Evolutionary conservation across 2,329 filamentous ascomycete species (phyloP).

Genomic region (Penicillium sp.): DNA sequence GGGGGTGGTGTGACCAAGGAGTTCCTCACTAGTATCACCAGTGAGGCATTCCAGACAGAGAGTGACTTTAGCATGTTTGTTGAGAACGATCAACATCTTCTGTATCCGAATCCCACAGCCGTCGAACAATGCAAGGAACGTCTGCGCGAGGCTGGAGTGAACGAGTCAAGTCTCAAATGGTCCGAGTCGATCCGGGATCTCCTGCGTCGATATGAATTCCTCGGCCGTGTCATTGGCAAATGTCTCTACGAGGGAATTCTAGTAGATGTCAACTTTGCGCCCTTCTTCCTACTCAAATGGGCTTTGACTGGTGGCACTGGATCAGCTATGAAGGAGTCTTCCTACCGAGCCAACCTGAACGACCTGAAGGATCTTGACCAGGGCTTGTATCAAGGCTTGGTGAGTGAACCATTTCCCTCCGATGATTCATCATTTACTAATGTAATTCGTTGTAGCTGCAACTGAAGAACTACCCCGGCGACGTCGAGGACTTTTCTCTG

Average conservation of each 20-base stretch:
- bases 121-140: conserved; percentile 68
- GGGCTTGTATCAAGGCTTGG: conserved; percentile 82
- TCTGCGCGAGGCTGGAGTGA: conserved; percentile 55
- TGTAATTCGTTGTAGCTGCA: conserved; percentile 44
- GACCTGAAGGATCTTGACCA: conserved; percentile 92
- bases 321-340: conserved; percentile 65
- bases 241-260: conserved; percentile 97
- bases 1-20: conserved; percentile 97
- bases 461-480: conserved; percentile 81
- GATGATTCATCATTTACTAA: not conserved
- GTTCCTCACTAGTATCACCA: conserved; percentile 85
- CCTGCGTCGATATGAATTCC: conserved; percentile 79
- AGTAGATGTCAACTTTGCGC: conserved; percentile 87
- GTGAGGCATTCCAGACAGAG: conserved; percentile 73
- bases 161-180: conserved; percentile 59
- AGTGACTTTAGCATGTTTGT: conserved; percentile 68
- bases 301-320: conserved; percentile 68
- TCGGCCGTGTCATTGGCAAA: conserved; percentile 91
- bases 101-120: conserved; percentile 83
- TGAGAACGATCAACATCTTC: conserved; percentile 79
- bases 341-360: conserved; percentile 90
- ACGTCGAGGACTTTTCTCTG: conserved; percentile 77
- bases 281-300: conserved; percentile 97
- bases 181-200: conserved; percentile 60
- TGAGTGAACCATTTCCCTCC: conserved; percentile 36